Percentiles rank a stretch among this genome's conserved stretches.
Conservation (phyloP, 371 early-diverging fungal species). For the Mucor ambiguus region DNA sequence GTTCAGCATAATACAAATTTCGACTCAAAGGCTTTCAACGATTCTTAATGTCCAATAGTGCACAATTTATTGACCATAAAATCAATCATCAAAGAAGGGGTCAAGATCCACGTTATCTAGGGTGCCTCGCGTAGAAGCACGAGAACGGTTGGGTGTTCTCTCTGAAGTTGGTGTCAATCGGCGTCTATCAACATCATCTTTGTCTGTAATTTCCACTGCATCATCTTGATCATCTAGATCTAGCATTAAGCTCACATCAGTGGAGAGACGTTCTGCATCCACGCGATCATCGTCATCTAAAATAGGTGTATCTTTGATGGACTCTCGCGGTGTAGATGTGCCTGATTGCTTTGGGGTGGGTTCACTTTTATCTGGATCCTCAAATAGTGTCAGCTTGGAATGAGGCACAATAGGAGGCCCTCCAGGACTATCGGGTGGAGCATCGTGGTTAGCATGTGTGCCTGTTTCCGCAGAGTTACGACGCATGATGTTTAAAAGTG, state of each 20-base stretch:
- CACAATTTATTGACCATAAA: not conserved
- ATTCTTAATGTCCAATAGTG: not conserved
- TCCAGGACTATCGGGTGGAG: not conserved
- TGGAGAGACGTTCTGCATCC: not conserved
- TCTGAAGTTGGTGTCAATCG: not conserved
- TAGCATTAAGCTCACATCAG: constrained; percentile 5
- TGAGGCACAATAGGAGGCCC: constrained; percentile 11
- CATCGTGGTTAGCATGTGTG: not conserved
- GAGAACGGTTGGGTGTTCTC: constrained; percentile 1
- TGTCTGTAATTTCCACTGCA: constrained; percentile 11
- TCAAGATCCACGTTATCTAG: constrained; percentile 19
- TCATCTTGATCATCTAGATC: constrained; percentile 8
- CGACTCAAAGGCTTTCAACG: too few relatives aligned
- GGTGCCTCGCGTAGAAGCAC: constrained; percentile 13
- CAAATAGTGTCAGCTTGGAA: constrained; percentile 12
- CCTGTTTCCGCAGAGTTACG: constrained; percentile 1
- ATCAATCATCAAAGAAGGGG: constrained; percentile 20
- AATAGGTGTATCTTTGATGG: not conserved
- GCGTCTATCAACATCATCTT: constrained; percentile 3
- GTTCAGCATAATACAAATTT: too few relatives aligned
- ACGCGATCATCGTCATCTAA: not conserved
- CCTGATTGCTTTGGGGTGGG: not conserved
- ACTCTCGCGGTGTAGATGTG: not conserved
- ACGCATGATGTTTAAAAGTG: not conserved
- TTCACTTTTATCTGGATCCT: constrained; percentile 21